Conservation (phyloP, 345 rosid genomes). For the Eucalyptus caleyi region DNA sequence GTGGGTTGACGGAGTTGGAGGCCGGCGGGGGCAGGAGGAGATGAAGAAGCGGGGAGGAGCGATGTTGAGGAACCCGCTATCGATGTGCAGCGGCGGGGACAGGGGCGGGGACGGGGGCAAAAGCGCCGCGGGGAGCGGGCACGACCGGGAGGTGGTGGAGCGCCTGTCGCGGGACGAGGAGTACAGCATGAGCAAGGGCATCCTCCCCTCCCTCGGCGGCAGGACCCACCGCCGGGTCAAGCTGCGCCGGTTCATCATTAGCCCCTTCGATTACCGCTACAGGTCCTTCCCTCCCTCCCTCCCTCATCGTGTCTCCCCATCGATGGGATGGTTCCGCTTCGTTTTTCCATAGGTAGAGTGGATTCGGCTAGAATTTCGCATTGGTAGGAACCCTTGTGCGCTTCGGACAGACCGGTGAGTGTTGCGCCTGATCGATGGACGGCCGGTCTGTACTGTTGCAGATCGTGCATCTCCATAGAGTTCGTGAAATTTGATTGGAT, state of each 20-base stretch:
- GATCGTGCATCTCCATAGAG: not conserved
- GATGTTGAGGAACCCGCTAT: not conserved
- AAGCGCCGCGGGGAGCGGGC: not conserved
- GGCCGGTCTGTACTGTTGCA: not conserved
- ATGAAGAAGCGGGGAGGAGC: not conserved
- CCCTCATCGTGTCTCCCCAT: not conserved
- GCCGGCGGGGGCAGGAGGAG: not conserved
- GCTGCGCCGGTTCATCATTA: constrained; percentile 44
- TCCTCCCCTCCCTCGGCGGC: constrained; percentile 75
- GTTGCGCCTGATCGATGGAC: not conserved
- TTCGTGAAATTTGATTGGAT: not conserved
- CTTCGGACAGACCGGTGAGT: not conserved
- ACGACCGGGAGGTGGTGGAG: not conserved
- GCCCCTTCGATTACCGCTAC: constrained; percentile 62
- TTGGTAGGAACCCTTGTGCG: not conserved
- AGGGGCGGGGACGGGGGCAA: not conserved
- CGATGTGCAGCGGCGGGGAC: not conserved
- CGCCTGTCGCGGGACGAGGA: constrained; percentile 22
- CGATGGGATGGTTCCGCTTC: not conserved
- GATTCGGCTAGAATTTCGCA: not conserved
- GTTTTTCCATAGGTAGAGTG: not conserved
- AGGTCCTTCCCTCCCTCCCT: constrained; percentile 11
- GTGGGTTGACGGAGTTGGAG: not conserved
- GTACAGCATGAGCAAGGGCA: constrained; percentile 42
- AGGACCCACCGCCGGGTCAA: constrained; percentile 16